These are phyloP conservation scores for Nymphaea colorata DNA, from an alignment of 164 flowering plant species.

Conservation along the genomic window DNA sequence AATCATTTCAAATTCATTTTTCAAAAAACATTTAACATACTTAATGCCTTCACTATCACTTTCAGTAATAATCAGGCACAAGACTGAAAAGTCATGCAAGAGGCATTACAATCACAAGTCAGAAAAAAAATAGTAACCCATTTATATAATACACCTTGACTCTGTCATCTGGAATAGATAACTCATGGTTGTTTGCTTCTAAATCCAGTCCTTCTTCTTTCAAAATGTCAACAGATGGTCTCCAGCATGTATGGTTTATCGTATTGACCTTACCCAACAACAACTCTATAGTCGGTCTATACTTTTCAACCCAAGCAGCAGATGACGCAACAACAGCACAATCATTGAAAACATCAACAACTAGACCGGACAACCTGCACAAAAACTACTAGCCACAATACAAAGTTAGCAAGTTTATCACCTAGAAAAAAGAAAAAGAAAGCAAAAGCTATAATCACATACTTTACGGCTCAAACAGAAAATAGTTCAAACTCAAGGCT, in stretches of 20 bases:
- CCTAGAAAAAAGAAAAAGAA: neutral
- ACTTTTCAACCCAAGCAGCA: slow-evolving; percentile 99
- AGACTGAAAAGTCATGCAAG: too few species aligned
- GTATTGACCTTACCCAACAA: slow-evolving; percentile 32
- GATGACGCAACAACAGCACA: slow-evolving; percentile 91
- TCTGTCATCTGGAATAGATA: slow-evolving; percentile 26
- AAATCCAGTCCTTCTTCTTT: slow-evolving; percentile 83
- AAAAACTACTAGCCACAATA: neutral
- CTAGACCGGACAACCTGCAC: slow-evolving; percentile 82
- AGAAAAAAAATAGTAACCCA: too few species aligned
- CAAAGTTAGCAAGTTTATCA: too few species aligned
- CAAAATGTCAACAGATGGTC: slow-evolving; percentile 70
- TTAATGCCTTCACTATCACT: too few species aligned
- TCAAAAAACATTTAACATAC: too few species aligned
- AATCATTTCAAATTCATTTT: too few species aligned
- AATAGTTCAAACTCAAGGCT: neutral
- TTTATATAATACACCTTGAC: slow-evolving; percentile 37
- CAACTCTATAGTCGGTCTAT: slow-evolving; percentile 52
- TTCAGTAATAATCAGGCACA: too few species aligned
- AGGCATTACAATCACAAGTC: too few species aligned
- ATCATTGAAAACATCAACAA: slow-evolving; percentile 84
- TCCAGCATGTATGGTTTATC: slow-evolving; percentile 65
- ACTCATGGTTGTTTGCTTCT: slow-evolving; percentile 18
- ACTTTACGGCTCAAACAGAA: neutral
- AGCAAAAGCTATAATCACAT: neutral